Percentiles rank a stretch among this genome's conserved stretches.
Evolutionary conservation across 2,329 filamentous ascomycete species (phyloP).

Genomic region (Clarireedia sp.): DNA sequence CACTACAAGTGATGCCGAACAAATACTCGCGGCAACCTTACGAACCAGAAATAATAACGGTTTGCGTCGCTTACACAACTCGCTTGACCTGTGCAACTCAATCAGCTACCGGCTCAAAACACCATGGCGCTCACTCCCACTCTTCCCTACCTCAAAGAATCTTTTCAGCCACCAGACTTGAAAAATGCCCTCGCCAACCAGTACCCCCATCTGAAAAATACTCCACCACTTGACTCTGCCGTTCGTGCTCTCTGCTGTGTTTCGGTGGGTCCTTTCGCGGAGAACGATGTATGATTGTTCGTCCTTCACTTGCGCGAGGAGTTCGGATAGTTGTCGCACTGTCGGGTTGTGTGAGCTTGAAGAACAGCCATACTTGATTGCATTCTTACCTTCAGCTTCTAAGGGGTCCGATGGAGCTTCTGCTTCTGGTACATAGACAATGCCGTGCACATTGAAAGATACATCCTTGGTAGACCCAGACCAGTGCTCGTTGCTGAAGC

Average conservation of each 20-base stretch:
- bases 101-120: slow-evolving; percentile 26
- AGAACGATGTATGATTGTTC: slow-evolving; percentile 96
- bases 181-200: slow-evolving; percentile 89
- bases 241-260: slow-evolving; percentile 98
- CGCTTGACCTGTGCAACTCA: slow-evolving; percentile 46
- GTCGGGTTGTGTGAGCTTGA: slow-evolving; percentile 9
- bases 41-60: slow-evolving; percentile 11
- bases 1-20: slow-evolving; percentile 2
- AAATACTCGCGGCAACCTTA: slow-evolving; percentile 21
- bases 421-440: slow-evolving; percentile 89
- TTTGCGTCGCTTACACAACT: slow-evolving; percentile 42
- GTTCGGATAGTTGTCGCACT: slow-evolving; percentile 79
- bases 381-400: slow-evolving; percentile 71
- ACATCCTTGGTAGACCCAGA: slow-evolving; percentile 94
- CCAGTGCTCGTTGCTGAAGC: slow-evolving; percentile 99
- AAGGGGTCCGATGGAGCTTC: slow-evolving; percentile 81
- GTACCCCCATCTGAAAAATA: slow-evolving; percentile 83
- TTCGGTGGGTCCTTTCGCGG: slow-evolving; percentile 90
- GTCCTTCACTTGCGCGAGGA: slow-evolving; percentile 88
- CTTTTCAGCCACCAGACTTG: slow-evolving; percentile 99
- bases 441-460: slow-evolving; percentile 97
- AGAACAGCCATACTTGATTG: neutral
- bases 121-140: slow-evolving; percentile 26
- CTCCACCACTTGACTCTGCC: slow-evolving; percentile 99
- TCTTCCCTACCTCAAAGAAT: slow-evolving; percentile 72